Conservation (phyloP, 169 alveolate species). For the Toxoplasma gondii region DNA sequence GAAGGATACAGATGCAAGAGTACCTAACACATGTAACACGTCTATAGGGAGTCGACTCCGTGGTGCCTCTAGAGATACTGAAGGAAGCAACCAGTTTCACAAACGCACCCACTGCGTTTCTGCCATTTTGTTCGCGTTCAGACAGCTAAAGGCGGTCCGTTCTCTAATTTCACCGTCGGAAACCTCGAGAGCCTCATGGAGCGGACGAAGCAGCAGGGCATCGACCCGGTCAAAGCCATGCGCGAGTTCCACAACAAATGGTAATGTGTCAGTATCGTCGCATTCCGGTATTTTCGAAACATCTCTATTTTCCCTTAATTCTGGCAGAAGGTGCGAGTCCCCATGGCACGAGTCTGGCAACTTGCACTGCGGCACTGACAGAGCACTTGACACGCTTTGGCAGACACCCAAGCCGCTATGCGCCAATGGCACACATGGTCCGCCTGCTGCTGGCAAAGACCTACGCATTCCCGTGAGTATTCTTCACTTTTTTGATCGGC, state of each 20-base stretch:
- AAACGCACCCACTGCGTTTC: neutral
- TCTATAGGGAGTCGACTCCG: too few species aligned
- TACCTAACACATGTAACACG: too few species aligned
- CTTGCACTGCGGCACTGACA: too few species aligned
- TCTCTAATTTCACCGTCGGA: slow-evolving; percentile 44
- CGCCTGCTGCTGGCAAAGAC: too few species aligned
- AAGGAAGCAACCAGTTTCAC: neutral
- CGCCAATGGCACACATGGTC: too few species aligned
- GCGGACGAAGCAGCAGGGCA: neutral
- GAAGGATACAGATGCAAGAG: too few species aligned
- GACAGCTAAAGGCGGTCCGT: slow-evolving; percentile 5
- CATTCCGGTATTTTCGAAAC: neutral
- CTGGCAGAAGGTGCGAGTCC: neutral
- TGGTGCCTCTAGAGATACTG: neutral
- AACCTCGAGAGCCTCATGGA: slow-evolving; percentile 29
- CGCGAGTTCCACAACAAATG: slow-evolving; percentile 36
- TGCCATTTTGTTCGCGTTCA: neutral
- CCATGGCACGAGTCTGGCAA: too few species aligned
- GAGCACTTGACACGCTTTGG: too few species aligned
- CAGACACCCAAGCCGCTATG: too few species aligned
- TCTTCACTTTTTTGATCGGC: neutral
- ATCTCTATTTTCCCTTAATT: neutral
- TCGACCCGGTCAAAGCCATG: slow-evolving; percentile 26
- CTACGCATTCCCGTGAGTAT: too few species aligned
- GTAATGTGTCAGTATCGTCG: neutral